phyloP scores from a whole-genome alignment of 164 flowering plant species.

The Stephania japonica region DNA sequence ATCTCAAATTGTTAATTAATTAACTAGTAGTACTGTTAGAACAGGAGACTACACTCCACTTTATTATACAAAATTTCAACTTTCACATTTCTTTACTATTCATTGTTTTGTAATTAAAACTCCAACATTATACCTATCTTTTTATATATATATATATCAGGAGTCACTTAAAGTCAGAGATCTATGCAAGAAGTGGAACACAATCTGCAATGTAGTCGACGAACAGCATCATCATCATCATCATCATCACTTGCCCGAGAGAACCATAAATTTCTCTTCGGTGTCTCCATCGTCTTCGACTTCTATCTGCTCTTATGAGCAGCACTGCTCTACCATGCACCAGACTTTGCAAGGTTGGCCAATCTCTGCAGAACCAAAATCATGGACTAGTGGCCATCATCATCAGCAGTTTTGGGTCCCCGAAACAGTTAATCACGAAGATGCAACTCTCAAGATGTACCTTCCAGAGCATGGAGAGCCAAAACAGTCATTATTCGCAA shows the following conservation, averaged over 20 bases:
- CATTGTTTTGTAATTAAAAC: not conserved
- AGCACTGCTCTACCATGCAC: constrained; percentile 29
- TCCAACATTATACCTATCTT: not conserved
- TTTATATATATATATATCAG: constrained; percentile 24
- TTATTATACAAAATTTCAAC: not conserved
- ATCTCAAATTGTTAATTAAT: not conserved
- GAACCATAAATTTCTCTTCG: constrained; percentile 43
- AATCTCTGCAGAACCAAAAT: constrained; percentile 23
- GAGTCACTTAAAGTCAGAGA: constrained; percentile 46
- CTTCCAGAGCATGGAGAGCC: constrained; percentile 29
- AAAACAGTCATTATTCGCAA: constrained; percentile 43
- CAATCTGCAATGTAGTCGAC: constrained; percentile 52
- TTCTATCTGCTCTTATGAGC: constrained; percentile 49
- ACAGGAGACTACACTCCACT: constrained; percentile 1
- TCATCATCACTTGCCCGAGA: constrained; percentile 17
- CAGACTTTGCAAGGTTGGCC: constrained; percentile 44
- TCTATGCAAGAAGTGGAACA: constrained; percentile 56
- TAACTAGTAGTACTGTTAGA: not conserved
- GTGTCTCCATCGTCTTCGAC: constrained; percentile 51
- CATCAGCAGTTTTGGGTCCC: constrained; percentile 30
- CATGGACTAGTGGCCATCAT: constrained; percentile 24
- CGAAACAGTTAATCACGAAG: constrained; percentile 19
- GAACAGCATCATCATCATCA: constrained; percentile 25
- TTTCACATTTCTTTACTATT: not conserved
- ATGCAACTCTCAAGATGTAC: constrained; percentile 33